Evolutionary conservation across 2,329 filamentous ascomycete species (phyloP).

Genomic region (Dryadomyces quercivorus): DNA sequence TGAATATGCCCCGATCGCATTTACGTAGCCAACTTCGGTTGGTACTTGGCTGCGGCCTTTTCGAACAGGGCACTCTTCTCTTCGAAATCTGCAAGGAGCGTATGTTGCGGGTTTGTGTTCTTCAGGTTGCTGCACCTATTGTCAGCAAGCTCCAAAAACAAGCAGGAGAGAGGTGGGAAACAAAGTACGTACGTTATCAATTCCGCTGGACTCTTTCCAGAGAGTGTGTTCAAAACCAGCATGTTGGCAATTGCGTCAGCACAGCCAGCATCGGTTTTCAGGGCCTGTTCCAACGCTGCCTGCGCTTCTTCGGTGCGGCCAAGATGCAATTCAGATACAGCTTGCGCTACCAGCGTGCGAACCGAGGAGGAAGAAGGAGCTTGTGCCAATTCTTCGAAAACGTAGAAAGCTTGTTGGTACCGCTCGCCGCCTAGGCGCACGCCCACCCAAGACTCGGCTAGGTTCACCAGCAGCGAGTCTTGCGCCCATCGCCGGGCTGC

Average conservation of each 20-base stretch:
- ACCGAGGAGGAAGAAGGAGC: slow-evolving; percentile 68
- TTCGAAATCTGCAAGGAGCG: slow-evolving; percentile 59
- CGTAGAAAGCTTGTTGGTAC: slow-evolving; percentile 95
- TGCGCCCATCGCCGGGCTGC: slow-evolving; percentile 88
- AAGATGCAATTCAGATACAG: slow-evolving; percentile 82
- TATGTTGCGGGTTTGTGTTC: slow-evolving; percentile 52
- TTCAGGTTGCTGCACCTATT: slow-evolving; percentile 35
- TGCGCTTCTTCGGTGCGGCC: slow-evolving; percentile 83
- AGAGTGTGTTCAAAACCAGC: slow-evolving; percentile 65
- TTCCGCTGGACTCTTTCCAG: slow-evolving; percentile 58
- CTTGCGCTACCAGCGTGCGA: slow-evolving; percentile 71
- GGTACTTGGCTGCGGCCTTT: slow-evolving; percentile 75
- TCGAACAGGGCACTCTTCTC: slow-evolving; percentile 87
- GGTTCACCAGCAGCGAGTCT: slow-evolving; percentile 83
- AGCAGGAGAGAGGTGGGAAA: slow-evolving; percentile 17
- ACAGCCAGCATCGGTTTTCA: slow-evolving; percentile 60
- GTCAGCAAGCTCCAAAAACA: neutral
- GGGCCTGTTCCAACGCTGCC: slow-evolving; percentile 66
- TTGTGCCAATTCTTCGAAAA: slow-evolving; percentile 91
- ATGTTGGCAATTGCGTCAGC: slow-evolving; percentile 71
- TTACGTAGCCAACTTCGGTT: slow-evolving; percentile 51
- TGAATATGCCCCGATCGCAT: too few relatives aligned
- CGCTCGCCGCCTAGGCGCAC: slow-evolving; percentile 82
- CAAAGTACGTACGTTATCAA: slow-evolving; percentile 42
- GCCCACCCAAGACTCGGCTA: slow-evolving; percentile 92